Percentiles rank a stretch among this genome's conserved stretches.
These are phyloP conservation scores for Cytidiella melzeri DNA, from an alignment of 768 basidiomycete species.

Conservation along the genomic window DNA sequence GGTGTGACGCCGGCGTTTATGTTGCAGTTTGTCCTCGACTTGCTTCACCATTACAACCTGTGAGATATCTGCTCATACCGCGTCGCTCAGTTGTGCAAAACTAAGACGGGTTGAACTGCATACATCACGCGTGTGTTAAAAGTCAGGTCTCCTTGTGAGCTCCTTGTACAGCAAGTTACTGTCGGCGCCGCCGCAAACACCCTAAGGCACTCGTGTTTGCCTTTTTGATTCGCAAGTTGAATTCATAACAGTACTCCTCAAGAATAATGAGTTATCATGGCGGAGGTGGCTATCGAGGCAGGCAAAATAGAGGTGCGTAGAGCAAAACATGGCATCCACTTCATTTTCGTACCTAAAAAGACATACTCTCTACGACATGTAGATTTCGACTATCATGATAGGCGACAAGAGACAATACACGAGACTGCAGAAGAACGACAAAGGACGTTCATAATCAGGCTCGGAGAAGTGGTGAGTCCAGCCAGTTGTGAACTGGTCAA, in stretches of 20 bases:
- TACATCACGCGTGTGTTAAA: neutral
- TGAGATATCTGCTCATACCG: neutral
- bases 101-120: neutral
- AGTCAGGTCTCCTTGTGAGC: neutral
- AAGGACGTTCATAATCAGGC: slow-evolving; percentile 57
- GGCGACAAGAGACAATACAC: slow-evolving; percentile 48
- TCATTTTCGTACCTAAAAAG: neutral
- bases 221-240: neutral
- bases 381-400: slow-evolving; percentile 46
- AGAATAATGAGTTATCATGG: slow-evolving; percentile 23
- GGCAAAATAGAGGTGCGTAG: slow-evolving; percentile 19
- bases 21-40: neutral
- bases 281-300: slow-evolving; percentile 13
- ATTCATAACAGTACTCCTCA: no score
- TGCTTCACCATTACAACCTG: neutral
- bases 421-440: slow-evolving; percentile 74
- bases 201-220: neutral
- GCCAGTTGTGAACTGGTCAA: neutral
- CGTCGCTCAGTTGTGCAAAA: neutral
- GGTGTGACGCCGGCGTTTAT: neutral
- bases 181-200: no score
- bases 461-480: slow-evolving; percentile 83
- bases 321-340: slow-evolving; percentile 14
- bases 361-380: neutral
- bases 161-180: no score